Percentiles rank a stretch among this genome's conserved stretches.
Evolutionary conservation across 257 asterid genomes (phyloP).

Genomic region (Salvia splendens): DNA sequence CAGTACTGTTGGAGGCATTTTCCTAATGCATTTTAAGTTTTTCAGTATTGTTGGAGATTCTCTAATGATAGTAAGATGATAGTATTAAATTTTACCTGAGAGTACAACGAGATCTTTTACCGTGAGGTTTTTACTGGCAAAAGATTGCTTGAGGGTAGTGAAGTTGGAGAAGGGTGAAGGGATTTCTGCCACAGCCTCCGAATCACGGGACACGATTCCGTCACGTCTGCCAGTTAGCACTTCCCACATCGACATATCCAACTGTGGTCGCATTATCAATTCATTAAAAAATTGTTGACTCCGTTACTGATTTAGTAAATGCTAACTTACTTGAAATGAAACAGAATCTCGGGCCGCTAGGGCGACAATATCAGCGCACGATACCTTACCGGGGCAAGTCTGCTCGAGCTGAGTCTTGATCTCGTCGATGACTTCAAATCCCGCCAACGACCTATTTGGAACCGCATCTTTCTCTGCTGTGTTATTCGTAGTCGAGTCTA

Average conservation of each 20-base stretch:
- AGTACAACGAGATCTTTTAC: slow-evolving; percentile 54
- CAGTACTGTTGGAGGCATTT: no score
- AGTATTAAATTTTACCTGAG: slow-evolving; percentile 40
- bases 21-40: no score
- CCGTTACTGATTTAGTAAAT: no score
- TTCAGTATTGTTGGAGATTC: no score
- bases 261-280: slow-evolving; percentile 13
- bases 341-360: slow-evolving; percentile 50
- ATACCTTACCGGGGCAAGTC: slow-evolving; percentile 42
- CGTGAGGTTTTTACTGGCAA: slow-evolving; percentile 39
- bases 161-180: slow-evolving; percentile 50
- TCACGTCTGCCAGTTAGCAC: slow-evolving; percentile 55
- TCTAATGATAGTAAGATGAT: no score
- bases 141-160: slow-evolving; percentile 39
- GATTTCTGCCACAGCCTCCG: slow-evolving; percentile 39
- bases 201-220: slow-evolving; percentile 43
- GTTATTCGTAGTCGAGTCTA: slow-evolving; percentile 37
- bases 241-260: slow-evolving; percentile 45
- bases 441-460: slow-evolving; percentile 45
- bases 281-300: no score
- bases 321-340: slow-evolving; percentile 39
- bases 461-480: slow-evolving; percentile 44
- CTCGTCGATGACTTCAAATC: slow-evolving; percentile 48
- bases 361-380: slow-evolving; percentile 60
- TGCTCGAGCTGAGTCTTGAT: slow-evolving; percentile 44